These are phyloP conservation scores for Vachellia pachyceras DNA, from an alignment of 306 rosid species.

Conservation along the genomic window DNA sequence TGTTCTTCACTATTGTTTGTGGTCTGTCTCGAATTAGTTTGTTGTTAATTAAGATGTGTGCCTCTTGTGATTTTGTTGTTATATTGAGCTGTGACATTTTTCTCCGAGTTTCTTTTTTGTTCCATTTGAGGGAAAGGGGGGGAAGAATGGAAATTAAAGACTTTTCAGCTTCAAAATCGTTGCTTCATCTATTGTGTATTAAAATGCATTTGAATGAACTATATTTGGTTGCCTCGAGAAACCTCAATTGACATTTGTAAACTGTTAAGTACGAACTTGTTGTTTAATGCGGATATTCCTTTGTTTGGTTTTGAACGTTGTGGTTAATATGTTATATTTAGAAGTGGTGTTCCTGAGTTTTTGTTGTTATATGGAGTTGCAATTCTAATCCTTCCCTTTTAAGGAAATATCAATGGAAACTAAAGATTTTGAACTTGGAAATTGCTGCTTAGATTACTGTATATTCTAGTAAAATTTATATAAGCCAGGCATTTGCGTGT, in stretches of 20 bases:
- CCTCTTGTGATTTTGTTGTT: background rate
- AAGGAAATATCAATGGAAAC: background rate
- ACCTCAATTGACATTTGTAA: background rate
- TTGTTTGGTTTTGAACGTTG: background rate
- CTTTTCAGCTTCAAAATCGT: constrained; percentile 15
- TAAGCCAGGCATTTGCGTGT: background rate
- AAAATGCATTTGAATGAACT: background rate
- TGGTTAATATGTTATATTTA: constrained; percentile 8
- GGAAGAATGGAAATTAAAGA: background rate
- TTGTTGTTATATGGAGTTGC: constrained; percentile 7
- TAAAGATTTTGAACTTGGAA: constrained; percentile 3
- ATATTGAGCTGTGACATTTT: constrained; percentile 2
- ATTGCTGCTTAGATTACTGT: background rate
- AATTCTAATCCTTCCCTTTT: background rate
- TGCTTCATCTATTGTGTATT: background rate
- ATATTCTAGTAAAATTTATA: constrained; percentile 6
- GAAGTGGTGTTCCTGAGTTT: background rate
- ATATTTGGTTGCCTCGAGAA: background rate
- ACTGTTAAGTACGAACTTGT: background rate
- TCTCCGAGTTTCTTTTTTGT: background rate
- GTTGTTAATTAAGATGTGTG: constrained; percentile 8
- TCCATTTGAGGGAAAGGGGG: background rate
- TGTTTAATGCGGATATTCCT: background rate
- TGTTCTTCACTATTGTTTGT: background rate
- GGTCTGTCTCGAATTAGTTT: constrained; percentile 10